These are phyloP conservation scores for Geranium incanum DNA, from an alignment of 441 rosid genomes.

Conservation along the genomic window DNA sequence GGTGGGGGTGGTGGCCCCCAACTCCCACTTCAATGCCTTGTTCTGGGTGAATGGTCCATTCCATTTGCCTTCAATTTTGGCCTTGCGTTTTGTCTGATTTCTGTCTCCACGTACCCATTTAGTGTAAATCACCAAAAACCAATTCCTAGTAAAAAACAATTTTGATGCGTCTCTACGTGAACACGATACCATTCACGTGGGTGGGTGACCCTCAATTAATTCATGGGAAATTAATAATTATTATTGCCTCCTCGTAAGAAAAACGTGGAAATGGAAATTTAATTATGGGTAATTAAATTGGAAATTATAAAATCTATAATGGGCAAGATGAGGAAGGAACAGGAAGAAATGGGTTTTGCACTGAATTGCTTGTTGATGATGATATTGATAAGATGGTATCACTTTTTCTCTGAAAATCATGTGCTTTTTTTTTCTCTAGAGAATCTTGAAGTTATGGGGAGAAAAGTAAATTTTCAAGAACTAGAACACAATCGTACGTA, in stretches of 20 bases:
- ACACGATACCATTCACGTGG: neutral
- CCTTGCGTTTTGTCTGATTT: slow-evolving; percentile 5
- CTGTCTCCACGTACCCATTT: slow-evolving; percentile 4
- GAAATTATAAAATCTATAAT: too few species aligned
- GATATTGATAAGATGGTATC: neutral
- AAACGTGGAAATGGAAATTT: neutral
- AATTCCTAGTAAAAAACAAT: too few species aligned
- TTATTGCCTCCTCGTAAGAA: neutral
- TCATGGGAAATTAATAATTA: neutral
- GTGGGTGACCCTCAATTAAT: neutral
- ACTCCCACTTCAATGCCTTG: neutral
- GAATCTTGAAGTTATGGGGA: neutral
- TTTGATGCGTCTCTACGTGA: too few species aligned
- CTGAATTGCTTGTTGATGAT: neutral
- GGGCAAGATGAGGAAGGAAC: too few species aligned
- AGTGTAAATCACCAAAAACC: neutral
- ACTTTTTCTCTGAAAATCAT: neutral
- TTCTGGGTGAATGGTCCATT: slow-evolving; percentile 4
- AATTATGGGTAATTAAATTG: too few species aligned
- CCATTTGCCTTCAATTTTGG: neutral
- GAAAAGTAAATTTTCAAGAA: neutral
- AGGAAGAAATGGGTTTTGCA: neutral
- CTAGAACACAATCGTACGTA: too few species aligned
- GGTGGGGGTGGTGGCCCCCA: neutral
- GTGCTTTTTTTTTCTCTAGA: neutral